A percentile compares a stretch with the other conserved stretches of the same genome.
These are phyloP conservation scores for Staphylotrichum tortipilum DNA, from an alignment of 495 filamentous ascomycete species.

Conservation along the genomic window DNA sequence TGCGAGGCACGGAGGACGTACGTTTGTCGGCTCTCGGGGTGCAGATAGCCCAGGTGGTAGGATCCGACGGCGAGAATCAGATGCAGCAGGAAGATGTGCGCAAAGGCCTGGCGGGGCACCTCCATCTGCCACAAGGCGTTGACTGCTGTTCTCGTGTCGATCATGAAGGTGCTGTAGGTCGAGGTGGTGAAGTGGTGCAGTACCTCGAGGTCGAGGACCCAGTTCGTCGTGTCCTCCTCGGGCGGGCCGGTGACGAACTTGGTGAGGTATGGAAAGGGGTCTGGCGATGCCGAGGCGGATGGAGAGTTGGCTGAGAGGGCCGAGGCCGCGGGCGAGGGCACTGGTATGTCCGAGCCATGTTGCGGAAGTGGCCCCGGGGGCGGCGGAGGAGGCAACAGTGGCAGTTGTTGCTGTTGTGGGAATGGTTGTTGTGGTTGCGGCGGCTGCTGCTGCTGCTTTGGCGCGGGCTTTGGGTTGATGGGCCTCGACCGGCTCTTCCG, in stretches of 20 bases:
- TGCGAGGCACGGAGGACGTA: constrained; percentile 14
- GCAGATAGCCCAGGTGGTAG: constrained; percentile 21
- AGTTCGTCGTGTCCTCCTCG: constrained; percentile 7
- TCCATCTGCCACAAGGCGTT: constrained; percentile 16
- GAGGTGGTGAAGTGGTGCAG: constrained; percentile 20
- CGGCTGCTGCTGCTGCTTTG: no score
- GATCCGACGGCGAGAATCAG: constrained; percentile 21
- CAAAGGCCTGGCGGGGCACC: constrained; percentile 16
- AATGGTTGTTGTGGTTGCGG: no score
- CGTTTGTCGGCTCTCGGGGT: constrained; percentile 4
- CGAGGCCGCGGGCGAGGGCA: not conserved
- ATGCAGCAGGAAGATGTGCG: constrained; percentile 21
- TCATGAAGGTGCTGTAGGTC: constrained; percentile 12
- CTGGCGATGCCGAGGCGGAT: not conserved
- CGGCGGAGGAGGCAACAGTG: no score
- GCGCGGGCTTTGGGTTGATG: not conserved
- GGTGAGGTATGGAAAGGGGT: constrained; percentile 19
- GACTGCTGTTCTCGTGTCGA: not conserved
- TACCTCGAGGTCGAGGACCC: constrained; percentile 23
- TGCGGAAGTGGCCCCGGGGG: no score
- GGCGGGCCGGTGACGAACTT: constrained; percentile 12
- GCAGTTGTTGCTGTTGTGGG: no score
- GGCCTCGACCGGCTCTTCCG: not conserved
- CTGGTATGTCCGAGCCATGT: not conserved
- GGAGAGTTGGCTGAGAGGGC: constrained; percentile 1